Percentiles rank a stretch among this genome's conserved stretches.
Conservation (phyloP, 1,139 yeast species). For the Nakaseomyces sp. region DNA sequence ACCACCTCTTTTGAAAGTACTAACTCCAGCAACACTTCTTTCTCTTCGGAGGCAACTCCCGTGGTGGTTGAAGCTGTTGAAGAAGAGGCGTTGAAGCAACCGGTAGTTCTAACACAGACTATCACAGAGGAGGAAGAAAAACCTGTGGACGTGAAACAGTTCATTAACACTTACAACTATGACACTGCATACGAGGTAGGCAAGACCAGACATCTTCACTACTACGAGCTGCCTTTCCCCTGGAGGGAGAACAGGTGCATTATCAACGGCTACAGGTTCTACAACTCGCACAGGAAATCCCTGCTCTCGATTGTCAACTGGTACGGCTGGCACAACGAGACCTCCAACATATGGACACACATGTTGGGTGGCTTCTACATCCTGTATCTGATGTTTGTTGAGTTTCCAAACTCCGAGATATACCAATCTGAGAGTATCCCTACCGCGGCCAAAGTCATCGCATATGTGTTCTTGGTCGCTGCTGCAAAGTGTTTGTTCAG, state of each 20-base stretch:
- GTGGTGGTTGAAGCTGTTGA: not conserved
- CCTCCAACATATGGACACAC: conserved; percentile 93
- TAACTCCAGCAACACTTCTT: not conserved
- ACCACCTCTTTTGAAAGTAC: not conserved
- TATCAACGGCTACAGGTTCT: conserved; percentile 76
- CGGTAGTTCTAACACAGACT: too few relatives aligned
- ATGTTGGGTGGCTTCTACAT: conserved; percentile 56
- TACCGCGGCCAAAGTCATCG: conserved; percentile 37
- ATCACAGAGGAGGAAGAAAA: conserved; percentile 1
- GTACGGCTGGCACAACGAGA: conserved; percentile 68
- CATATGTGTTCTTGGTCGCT: conserved; percentile 59
- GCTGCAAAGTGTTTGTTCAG: conserved; percentile 69
- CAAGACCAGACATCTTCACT: conserved; percentile 52
- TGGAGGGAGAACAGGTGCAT: conserved; percentile 93
- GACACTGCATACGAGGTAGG: conserved; percentile 54
- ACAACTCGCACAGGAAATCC: conserved; percentile 54
- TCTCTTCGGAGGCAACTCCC: conserved; percentile 3
- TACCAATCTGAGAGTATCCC: conserved; percentile 32
- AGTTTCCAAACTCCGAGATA: conserved; percentile 51
- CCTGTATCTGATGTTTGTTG: conserved; percentile 46
- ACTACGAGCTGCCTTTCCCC: conserved; percentile 80
- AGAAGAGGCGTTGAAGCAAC: too few relatives aligned
- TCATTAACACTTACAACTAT: conserved; percentile 46
- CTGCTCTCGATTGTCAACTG: conserved; percentile 25
- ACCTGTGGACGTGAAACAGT: conserved; percentile 18